phyloP scores from a whole-genome alignment of 345 rosid genomes.

The Cardamine resedifolia region DNA sequence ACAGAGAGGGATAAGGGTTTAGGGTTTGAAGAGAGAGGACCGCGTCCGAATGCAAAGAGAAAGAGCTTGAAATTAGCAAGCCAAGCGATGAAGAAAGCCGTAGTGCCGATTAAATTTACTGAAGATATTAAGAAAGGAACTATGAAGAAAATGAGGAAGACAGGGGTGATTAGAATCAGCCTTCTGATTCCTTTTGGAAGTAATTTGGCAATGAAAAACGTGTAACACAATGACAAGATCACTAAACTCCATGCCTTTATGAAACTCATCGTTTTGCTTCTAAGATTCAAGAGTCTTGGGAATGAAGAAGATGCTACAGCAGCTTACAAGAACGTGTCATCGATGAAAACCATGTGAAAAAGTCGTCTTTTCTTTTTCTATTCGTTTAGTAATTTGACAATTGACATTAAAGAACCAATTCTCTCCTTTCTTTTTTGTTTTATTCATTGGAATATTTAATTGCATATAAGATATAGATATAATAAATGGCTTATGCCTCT shows the following conservation, averaged over 20 bases:
- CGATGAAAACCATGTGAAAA: slow-evolving; percentile 1
- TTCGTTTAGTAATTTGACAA: slow-evolving; percentile 13
- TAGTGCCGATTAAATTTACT: slow-evolving; percentile 35
- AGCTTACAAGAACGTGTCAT: slow-evolving; percentile 12
- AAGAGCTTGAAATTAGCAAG: slow-evolving; percentile 62
- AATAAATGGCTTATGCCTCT: slow-evolving; percentile 23
- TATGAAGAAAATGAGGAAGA: slow-evolving; percentile 39
- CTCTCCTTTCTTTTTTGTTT: background rate
- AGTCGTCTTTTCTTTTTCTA: background rate
- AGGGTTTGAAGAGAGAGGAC: slow-evolving; percentile 43
- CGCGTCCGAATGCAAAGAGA: slow-evolving; percentile 50
- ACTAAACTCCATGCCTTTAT: slow-evolving; percentile 41
- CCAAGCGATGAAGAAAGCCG: slow-evolving; percentile 52
- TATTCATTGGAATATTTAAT: slow-evolving; percentile 27
- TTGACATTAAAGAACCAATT: slow-evolving; percentile 34
- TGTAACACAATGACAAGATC: slow-evolving; percentile 37
- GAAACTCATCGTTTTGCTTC: slow-evolving; percentile 33
- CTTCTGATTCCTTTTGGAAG: slow-evolving; percentile 44
- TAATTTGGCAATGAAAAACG: slow-evolving; percentile 27
- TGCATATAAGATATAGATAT: slow-evolving; percentile 6
- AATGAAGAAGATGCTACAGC: background rate
- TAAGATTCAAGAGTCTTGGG: background rate
- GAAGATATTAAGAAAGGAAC: slow-evolving; percentile 45
- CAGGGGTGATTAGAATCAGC: slow-evolving; percentile 39
- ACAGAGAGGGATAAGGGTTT: slow-evolving; percentile 37